Evolutionary conservation across 106 monocot genomes (phyloP), one percentile per base, ranked within the genome.

Genomic region (Gastrodia elata): DNA sequence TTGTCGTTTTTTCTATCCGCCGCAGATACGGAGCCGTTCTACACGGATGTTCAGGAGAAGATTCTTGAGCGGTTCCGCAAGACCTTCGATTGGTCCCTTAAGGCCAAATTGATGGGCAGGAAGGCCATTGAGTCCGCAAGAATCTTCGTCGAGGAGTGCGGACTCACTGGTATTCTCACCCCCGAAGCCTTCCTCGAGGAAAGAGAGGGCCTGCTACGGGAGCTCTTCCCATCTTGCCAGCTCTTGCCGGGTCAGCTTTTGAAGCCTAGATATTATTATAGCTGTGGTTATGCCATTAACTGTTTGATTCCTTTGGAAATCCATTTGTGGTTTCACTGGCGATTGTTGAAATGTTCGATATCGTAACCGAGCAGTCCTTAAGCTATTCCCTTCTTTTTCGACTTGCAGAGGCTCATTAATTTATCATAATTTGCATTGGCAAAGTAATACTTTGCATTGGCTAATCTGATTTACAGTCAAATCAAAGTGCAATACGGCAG

Each of bases 101-200:
- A 97, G 90, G 86, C 97, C 15, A 90, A 88, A 79, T 73, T 93
- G 93, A 97, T 93, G 92, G 92, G 97, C 46, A 97, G 80, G 84
- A 97, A 88, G 81, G 93, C 92, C 8, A 90, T 91, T 67, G 93
- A 93, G 80, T 86, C 90, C 0, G 93, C 97, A 20, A 71, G 74
- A 2, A 84, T 93, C 34, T 97, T 93, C 61, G 88, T 97, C 6
- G 86, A 93, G 72, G 93, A 82, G 77, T 83, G 69, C 40, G 90
- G 88, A 0, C 77, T 97, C 18, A 46, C 28, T 1, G 93, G 76
- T 5, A n/a, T 84, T 34, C 76, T 97, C 48, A 84, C 97, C 8
- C 83, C 93, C 28, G 93, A 90, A 67, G 88, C n/a, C 0, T 93
- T 97, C 69, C 82, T 97, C 15, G 80, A 73, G 39, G 93, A 97